Percentiles rank a stretch among this genome's conserved stretches.
Conservation (phyloP, 2,329 filamentous ascomycete species). For the Aureobasidium lini region DNA sequence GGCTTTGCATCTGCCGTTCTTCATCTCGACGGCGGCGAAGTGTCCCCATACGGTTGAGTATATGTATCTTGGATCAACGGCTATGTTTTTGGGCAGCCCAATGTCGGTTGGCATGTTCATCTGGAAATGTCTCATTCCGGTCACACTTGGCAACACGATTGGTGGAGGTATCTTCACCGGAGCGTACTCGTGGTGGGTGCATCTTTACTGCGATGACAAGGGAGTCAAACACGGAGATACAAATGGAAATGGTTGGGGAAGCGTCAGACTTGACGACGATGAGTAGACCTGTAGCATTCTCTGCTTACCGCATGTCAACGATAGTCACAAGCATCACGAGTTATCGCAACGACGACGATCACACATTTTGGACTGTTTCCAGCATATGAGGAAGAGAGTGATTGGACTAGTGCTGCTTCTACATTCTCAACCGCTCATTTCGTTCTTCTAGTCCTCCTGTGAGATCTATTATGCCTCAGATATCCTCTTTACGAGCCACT, state of each 20-base stretch:
- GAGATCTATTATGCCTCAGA: too few species aligned
- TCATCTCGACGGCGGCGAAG: constrained; percentile 21
- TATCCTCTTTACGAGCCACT: too few species aligned
- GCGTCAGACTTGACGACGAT: constrained; percentile 1
- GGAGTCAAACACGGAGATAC: not conserved
- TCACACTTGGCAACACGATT: constrained; percentile 23
- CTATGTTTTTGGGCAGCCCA: constrained; percentile 21
- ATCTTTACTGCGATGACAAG: constrained; percentile 9
- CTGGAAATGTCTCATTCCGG: constrained; percentile 23
- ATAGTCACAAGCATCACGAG: too few species aligned
- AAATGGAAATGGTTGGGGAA: not conserved
- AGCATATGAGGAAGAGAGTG: too few species aligned
- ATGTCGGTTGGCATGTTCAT: constrained; percentile 20
- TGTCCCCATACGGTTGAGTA: constrained; percentile 27
- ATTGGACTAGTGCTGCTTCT: too few species aligned
- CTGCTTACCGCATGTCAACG: too few species aligned
- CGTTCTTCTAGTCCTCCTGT: too few species aligned
- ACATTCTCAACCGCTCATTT: too few species aligned
- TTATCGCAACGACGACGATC: too few species aligned
- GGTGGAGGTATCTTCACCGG: constrained; percentile 21
- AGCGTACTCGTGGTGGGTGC: constrained; percentile 16
- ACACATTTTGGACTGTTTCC: too few species aligned
- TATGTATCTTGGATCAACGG: constrained; percentile 22
- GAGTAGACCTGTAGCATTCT: not conserved
- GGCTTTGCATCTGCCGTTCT: constrained; percentile 22